Base-by-base conservation (phyloP, 148 eudicot genomes). In the Camellia japonica region DNA sequence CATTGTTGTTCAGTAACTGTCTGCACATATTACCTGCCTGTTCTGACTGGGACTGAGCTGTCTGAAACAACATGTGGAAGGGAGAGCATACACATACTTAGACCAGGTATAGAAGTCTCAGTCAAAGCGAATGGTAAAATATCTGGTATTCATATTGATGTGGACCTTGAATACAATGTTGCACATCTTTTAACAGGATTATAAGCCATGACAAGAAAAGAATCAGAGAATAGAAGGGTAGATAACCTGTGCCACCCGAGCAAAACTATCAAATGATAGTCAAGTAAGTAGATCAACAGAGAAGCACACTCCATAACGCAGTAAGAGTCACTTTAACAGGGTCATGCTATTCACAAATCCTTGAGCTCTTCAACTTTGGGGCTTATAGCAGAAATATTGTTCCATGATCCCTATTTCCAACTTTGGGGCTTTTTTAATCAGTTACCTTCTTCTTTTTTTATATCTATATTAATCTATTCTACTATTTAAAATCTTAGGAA, bases 11-110 rank as follows among this genome's bases (percentile, higher is more conserved):
- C 43, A 73, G 73, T 18, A 86, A 79, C 82, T 81, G 92, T 78
- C 78, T 75, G 89, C 91, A 86, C 60, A 90, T 68, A 74, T 80
- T 87, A 56, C 74, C 86, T 46, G 89, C 93, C 85, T 87, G 94
- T 64, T 91, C 94, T 30, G 97, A 87, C 61, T 74, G 91, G 74
- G 82, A 74, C 78, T 88, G 90, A 59, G 98, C 95, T 73, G 84
- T 94, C 92, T 87, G 83, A 80, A 73, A 69, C 65, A 54, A 54
- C 44, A 64, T 65, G 38, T 10, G 13, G 15, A 38, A 23, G 55
- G 56, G 47, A 14, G 5, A 58, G 47, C 38, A 73, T 2, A 47
- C 56, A 41, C 9, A 12, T n/a, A 54, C 64, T 66, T 19, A 59
- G 52, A 78, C 15, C 1, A 7, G 43, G 71, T 2, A 54, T 16